phyloP scores from a whole-genome alignment of 1,284 basidiomycete genomes.

The Ceratobasidium theobromae region DNA sequence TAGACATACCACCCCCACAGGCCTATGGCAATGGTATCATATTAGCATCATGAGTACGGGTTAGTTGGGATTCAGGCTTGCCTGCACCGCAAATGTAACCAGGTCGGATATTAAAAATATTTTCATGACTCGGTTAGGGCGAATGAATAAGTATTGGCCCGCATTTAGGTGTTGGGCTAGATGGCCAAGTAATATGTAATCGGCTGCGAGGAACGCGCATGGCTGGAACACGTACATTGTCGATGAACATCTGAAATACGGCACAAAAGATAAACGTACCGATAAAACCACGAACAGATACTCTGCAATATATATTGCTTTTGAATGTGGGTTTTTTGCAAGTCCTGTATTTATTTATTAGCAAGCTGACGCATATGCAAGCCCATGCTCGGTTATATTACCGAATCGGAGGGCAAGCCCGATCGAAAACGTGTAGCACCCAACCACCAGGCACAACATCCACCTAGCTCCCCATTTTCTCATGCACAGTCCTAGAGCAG shows the following conservation, averaged over 20 bases:
- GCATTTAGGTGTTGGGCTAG: conserved; percentile 56
- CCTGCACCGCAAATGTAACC: conserved; percentile 67
- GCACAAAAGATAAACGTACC: conserved; percentile 44
- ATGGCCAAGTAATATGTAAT: conserved; percentile 68
- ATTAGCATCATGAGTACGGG: neutral
- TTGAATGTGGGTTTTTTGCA: conserved; percentile 37
- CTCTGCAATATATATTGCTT: conserved; percentile 57
- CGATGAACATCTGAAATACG: neutral
- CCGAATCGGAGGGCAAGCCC: conserved; percentile 57
- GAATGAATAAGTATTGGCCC: conserved; percentile 56
- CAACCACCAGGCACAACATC: conserved; percentile 67
- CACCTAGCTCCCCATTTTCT: conserved; percentile 57
- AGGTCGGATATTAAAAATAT: conserved; percentile 62
- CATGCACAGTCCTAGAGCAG: conserved; percentile 53
- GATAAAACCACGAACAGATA: conserved; percentile 67
- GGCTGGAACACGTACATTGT: conserved; percentile 47
- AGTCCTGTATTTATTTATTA: neutral
- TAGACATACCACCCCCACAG: conserved; percentile 46
- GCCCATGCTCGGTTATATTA: conserved; percentile 49
- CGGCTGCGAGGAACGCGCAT: conserved; percentile 74
- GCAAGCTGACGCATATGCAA: conserved; percentile 32
- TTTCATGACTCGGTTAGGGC: conserved; percentile 54
- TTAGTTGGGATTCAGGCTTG: neutral
- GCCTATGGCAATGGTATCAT: conserved; percentile 38
- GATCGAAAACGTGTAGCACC: conserved; percentile 52